phyloP scores from a whole-genome alignment of 2,329 filamentous ascomycete genomes.

The Pseudocercospora fuligena region DNA sequence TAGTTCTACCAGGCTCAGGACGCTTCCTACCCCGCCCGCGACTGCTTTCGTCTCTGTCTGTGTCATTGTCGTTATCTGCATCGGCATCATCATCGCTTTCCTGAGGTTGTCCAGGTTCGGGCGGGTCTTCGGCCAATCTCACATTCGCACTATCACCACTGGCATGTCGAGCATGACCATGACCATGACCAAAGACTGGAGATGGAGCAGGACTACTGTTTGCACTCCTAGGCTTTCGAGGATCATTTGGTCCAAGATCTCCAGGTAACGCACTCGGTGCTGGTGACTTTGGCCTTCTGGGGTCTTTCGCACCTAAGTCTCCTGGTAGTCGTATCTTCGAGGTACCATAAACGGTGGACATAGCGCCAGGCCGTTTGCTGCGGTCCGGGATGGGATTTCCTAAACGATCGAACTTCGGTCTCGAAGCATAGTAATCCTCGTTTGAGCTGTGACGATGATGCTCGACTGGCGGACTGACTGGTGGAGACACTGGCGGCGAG shows the following conservation, averaged over 20 bases:
- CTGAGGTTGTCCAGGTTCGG: slow-evolving; percentile 28
- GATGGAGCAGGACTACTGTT: slow-evolving; percentile 36
- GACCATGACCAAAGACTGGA: slow-evolving; percentile 8
- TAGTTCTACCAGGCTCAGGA: slow-evolving; percentile 41
- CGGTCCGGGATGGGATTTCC: slow-evolving; percentile 38
- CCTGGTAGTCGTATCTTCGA: slow-evolving; percentile 41
- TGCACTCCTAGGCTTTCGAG: slow-evolving; percentile 32
- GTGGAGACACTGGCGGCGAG: slow-evolving; percentile 36
- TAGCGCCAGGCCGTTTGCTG: slow-evolving; percentile 33
- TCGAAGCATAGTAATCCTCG: slow-evolving; percentile 37
- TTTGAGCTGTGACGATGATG: slow-evolving; percentile 22
- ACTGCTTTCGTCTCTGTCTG: slow-evolving; percentile 35
- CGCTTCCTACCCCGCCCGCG: slow-evolving; percentile 41
- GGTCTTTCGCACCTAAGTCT: slow-evolving; percentile 43
- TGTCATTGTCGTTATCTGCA: slow-evolving; percentile 42
- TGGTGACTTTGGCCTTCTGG: slow-evolving; percentile 40
- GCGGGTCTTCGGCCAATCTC: slow-evolving; percentile 36
- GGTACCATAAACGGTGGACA: slow-evolving; percentile 38
- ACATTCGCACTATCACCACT: slow-evolving; percentile 33
- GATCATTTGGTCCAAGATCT: slow-evolving; percentile 41
- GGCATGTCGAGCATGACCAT: slow-evolving; percentile 29
- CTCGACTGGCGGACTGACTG: slow-evolving; percentile 25
- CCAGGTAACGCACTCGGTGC: slow-evolving; percentile 36
- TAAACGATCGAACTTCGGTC: slow-evolving; percentile 37
- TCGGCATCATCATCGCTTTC: slow-evolving; percentile 40